phyloP scores from a whole-genome alignment of 805 yeast genomes.

The Dipodascopsis tothii region DNA sequence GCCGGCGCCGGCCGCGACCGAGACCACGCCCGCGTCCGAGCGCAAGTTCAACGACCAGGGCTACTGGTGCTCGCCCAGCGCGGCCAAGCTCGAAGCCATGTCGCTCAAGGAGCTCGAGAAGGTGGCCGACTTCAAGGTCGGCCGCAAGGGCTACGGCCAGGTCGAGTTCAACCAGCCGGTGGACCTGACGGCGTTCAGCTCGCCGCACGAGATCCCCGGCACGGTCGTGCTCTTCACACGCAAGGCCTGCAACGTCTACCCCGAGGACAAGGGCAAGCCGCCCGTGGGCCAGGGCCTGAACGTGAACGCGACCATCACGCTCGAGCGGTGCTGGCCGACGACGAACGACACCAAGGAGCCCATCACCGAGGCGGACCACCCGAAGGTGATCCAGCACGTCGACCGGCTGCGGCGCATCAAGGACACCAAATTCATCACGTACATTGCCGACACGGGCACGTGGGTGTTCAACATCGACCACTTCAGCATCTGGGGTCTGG shows the following conservation, averaged over 20 bases:
- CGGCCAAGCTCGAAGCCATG: constrained; percentile 52
- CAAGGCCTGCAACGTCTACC: constrained; percentile 62
- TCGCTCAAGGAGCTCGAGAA: constrained; percentile 56
- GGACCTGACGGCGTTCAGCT: constrained; percentile 63
- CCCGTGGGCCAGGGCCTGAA: constrained; percentile 76
- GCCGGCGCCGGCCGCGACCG: neutral
- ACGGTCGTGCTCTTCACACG: constrained; percentile 53
- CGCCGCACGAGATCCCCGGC: constrained; percentile 57
- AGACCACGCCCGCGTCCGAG: neutral
- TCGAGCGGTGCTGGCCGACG: constrained; percentile 77
- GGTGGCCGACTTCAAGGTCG: constrained; percentile 62
- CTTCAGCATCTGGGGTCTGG: constrained; percentile 89
- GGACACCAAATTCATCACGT: constrained; percentile 59
- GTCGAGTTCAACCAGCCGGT: constrained; percentile 74
- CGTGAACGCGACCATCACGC: constrained; percentile 60
- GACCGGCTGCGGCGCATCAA: constrained; percentile 54
- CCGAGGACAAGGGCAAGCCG: constrained; percentile 56
- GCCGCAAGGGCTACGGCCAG: constrained; percentile 69
- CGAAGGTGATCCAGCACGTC: constrained; percentile 60
- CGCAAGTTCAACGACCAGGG: constrained; percentile 51
- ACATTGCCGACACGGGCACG: constrained; percentile 58
- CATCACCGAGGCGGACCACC: constrained; percentile 70
- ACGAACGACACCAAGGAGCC: constrained; percentile 63
- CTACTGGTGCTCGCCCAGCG: constrained; percentile 79
- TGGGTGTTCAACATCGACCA: constrained; percentile 50